Conservation (phyloP, 1,284 basidiomycete species). For the Rugosomyces carneus region DNA sequence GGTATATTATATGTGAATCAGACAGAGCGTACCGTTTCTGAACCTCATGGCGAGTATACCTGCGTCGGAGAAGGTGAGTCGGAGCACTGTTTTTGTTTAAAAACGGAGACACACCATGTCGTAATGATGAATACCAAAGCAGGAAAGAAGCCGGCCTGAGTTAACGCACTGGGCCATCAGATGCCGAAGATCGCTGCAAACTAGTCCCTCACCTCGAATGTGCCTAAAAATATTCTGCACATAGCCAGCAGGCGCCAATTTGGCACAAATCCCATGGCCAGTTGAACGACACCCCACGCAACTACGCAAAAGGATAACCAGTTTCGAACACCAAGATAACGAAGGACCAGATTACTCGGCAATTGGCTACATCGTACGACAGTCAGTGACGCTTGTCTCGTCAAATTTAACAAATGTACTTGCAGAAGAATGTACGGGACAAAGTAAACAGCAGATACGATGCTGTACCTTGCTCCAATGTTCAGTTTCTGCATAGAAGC, state of each 20-base stretch:
- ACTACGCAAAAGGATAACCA: constrained; percentile 36
- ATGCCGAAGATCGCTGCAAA: not conserved
- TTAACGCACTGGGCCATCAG: not conserved
- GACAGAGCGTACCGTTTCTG: constrained; percentile 32
- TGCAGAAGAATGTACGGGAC: constrained; percentile 40
- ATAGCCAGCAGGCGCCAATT: constrained; percentile 34
- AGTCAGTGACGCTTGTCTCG: not conserved
- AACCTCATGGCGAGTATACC: constrained; percentile 43
- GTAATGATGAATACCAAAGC: constrained; percentile 40
- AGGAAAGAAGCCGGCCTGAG: constrained; percentile 42
- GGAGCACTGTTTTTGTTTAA: not conserved
- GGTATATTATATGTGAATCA: not conserved
- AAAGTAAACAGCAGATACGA: constrained; percentile 40
- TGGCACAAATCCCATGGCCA: constrained; percentile 40
- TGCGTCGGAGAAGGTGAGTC: constrained; percentile 12
- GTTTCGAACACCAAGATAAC: constrained; percentile 33
- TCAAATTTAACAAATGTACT: constrained; percentile 13
- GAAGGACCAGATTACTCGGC: constrained; percentile 37
- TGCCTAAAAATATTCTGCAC: constrained; percentile 36
- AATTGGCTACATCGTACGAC: constrained; percentile 28
- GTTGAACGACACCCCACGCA: constrained; percentile 37
- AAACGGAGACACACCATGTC: constrained; percentile 31
- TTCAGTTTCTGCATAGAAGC: constrained; percentile 24
- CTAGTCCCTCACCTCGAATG: constrained; percentile 32
- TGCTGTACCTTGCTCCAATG: constrained; percentile 36